These are phyloP conservation scores for Lactifluus rugatus DNA, from an alignment of 768 basidiomycete genomes.

Conservation along the genomic window DNA sequence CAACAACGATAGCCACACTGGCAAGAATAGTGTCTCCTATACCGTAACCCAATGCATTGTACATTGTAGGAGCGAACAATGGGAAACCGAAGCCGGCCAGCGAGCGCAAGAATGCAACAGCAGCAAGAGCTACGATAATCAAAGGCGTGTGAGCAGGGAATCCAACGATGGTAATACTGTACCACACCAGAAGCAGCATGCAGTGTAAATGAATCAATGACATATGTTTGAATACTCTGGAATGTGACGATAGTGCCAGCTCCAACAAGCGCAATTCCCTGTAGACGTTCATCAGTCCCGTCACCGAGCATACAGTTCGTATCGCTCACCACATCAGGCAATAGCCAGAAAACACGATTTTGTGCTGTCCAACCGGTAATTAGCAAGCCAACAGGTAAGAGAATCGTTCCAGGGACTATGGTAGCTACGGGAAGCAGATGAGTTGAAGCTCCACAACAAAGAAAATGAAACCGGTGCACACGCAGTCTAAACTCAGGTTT, in stretches of 20 bases:
- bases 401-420: conserved; percentile 47
- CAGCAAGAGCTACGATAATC: conserved; percentile 44
- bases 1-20: conserved; percentile 43
- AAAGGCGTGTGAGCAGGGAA: conserved; percentile 5
- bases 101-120: conserved; percentile 51
- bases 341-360: conserved; percentile 55
- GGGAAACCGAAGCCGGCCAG: conserved; percentile 69
- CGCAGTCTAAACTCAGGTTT: conserved; percentile 47
- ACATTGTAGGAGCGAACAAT: conserved; percentile 68
- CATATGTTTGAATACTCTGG: conserved; percentile 55
- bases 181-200: conserved; percentile 55
- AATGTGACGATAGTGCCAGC: conserved; percentile 50
- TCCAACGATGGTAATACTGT: not conserved
- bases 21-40: conserved; percentile 62
- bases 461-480: conserved; percentile 20
- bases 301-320: not conserved
- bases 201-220: conserved; percentile 57
- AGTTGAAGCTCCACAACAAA: not conserved
- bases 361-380: conserved; percentile 65
- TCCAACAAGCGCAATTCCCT: conserved; percentile 52
- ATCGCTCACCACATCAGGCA: conserved; percentile 44
- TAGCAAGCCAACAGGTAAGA: conserved; percentile 59
- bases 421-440: conserved; percentile 31
- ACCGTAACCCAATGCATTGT: conserved; percentile 53
- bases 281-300: conserved; percentile 8